A percentile compares a stretch with the other conserved stretches of the same genome.
Conservation (phyloP, 2,329 filamentous ascomycete species). For the Paramyrothecium sp. region DNA sequence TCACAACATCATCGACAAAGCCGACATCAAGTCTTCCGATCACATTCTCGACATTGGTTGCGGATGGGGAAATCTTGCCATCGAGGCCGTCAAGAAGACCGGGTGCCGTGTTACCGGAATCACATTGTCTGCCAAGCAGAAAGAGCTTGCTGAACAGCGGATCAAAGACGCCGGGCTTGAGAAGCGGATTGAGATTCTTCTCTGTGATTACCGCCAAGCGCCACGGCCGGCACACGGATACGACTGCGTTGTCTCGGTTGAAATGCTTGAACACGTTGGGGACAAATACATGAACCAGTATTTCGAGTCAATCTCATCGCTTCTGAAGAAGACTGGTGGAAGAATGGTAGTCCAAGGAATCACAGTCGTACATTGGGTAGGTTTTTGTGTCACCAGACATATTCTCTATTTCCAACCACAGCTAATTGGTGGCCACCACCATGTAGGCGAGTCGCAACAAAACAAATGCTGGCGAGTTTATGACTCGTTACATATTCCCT, state of each 20-base stretch:
- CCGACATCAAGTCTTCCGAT: slow-evolving; percentile 60
- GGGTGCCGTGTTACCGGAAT: slow-evolving; percentile 68
- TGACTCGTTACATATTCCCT: slow-evolving; percentile 75
- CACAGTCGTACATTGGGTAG: slow-evolving; percentile 47
- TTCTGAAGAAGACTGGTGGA: slow-evolving; percentile 65
- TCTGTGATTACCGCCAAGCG: slow-evolving; percentile 68
- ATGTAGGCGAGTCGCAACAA: slow-evolving; percentile 61
- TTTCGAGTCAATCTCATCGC: slow-evolving; percentile 60
- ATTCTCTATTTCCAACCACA: not conserved
- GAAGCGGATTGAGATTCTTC: slow-evolving; percentile 60
- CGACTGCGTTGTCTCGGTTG: slow-evolving; percentile 73
- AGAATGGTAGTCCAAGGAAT: slow-evolving; percentile 75
- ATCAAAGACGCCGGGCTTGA: slow-evolving; percentile 60
- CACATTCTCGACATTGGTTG: slow-evolving; percentile 75
- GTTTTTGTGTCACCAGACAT: not conserved
- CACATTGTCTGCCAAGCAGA: slow-evolving; percentile 69
- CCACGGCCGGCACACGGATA: slow-evolving; percentile 52
- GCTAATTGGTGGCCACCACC: slow-evolving; percentile 58
- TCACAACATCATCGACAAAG: slow-evolving; percentile 62
- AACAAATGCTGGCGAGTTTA: slow-evolving; percentile 45
- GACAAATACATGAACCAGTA: slow-evolving; percentile 66
- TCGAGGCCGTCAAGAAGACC: slow-evolving; percentile 63
- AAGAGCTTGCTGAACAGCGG: slow-evolving; percentile 62
- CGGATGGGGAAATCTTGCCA: slow-evolving; percentile 74
- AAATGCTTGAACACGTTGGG: slow-evolving; percentile 76